Percentiles rank a stretch among this genome's conserved stretches.
These are phyloP conservation scores for Metroxylon sagu DNA, from an alignment of 176 grass and related monocot genomes.

Conservation along the genomic window DNA sequence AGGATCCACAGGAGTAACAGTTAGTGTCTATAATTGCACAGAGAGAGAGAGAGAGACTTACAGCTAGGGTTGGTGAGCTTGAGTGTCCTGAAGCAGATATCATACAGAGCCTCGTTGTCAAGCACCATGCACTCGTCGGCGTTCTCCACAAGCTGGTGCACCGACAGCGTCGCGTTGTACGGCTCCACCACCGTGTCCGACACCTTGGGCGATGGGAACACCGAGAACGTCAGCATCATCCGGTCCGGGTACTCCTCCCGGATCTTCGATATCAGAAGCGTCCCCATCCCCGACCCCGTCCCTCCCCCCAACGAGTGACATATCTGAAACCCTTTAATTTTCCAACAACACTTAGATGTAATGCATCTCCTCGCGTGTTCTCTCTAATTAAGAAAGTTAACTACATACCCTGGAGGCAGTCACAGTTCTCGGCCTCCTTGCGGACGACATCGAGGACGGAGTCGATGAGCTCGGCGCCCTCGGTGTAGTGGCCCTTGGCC, in stretches of 20 bases:
- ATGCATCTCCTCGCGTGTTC: too few relatives aligned
- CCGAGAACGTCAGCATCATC: conserved; percentile 19
- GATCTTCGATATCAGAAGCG: conserved; percentile 16
- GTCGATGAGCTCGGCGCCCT: conserved; percentile 85
- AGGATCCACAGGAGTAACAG: too few relatives aligned
- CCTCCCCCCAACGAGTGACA: conserved; percentile 14
- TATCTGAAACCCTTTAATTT: conserved; percentile 4
- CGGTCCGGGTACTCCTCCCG: conserved; percentile 16
- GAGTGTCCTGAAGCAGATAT: conserved; percentile 18
- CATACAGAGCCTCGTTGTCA: conserved; percentile 19
- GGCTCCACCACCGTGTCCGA: conserved; percentile 17
- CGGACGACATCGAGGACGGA: conserved; percentile 79
- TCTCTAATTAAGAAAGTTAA: too few relatives aligned
- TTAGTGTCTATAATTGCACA: too few relatives aligned
- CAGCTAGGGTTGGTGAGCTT: conserved; percentile 16
- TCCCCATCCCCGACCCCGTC: conserved; percentile 12
- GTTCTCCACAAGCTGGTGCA: conserved; percentile 20
- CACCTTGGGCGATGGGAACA: conserved; percentile 18
- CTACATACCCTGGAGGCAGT: conserved; percentile 69
- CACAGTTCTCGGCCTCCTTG: conserved; percentile 96
- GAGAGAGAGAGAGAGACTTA: not conserved
- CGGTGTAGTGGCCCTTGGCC: conserved; percentile 89
- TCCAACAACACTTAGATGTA: too few relatives aligned
- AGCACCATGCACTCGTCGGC: conserved; percentile 22
- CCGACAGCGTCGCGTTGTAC: conserved; percentile 14